Evolutionary conservation across 2,329 filamentous ascomycete species (phyloP).

Genomic region (Epichloe brachyelytri): DNA sequence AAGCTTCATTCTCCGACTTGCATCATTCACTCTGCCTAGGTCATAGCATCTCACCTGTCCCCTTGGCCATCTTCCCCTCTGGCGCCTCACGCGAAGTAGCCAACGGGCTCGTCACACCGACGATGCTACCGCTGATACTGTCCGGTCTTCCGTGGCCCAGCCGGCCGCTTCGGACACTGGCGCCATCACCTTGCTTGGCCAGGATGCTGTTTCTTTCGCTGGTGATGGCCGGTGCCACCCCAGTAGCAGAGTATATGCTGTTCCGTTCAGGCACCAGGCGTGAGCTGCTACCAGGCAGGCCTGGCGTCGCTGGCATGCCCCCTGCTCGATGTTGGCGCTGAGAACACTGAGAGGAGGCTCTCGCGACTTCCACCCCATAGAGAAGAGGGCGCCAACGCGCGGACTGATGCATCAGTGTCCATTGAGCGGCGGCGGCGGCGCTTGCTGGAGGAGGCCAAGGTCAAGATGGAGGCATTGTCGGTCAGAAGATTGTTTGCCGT

Average conservation of each 20-base stretch:
- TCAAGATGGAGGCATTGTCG: conserved; percentile 77
- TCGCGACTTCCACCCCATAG: conserved; percentile 74
- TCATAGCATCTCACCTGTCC: conserved; percentile 15
- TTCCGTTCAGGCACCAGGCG: conserved; percentile 47
- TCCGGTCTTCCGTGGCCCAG: conserved; percentile 69
- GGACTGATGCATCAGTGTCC: conserved; percentile 76
- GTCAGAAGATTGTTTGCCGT: conserved; percentile 73
- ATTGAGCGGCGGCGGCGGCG: conserved; percentile 63
- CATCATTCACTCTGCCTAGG: conserved; percentile 8
- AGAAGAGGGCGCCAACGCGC: conserved; percentile 70
- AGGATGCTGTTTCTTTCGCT: conserved; percentile 78
- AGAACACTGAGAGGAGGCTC: conserved; percentile 64
- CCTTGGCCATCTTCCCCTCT: conserved; percentile 21
- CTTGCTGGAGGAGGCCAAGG: conserved; percentile 71
- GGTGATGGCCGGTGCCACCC: conserved; percentile 49
- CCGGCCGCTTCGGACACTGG: conserved; percentile 66
- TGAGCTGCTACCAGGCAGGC: conserved; percentile 38
- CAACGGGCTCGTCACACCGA: conserved; percentile 47
- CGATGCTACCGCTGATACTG: conserved; percentile 67
- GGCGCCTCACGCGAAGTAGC: conserved; percentile 39
- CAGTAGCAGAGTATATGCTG: conserved; percentile 69
- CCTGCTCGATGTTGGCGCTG: conserved; percentile 52
- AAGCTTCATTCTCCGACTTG: neutral
- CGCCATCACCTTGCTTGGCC: conserved; percentile 55
- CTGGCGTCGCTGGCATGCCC: conserved; percentile 31